Conservation (phyloP, 2,329 filamentous ascomycete species). For the Aspergillus unguis region DNA sequence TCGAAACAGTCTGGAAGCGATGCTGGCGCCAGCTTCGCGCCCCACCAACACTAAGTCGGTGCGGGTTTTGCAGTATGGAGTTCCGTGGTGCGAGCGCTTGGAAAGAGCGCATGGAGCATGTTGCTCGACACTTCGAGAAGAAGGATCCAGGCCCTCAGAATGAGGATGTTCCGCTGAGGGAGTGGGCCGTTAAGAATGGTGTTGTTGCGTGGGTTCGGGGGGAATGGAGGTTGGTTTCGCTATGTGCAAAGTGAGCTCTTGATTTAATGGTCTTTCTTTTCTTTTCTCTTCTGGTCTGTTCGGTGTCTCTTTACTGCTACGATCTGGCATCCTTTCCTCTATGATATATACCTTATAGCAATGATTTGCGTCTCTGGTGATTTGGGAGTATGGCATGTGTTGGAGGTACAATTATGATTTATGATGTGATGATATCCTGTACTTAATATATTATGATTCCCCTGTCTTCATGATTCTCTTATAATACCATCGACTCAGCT, state of each 20-base stretch:
- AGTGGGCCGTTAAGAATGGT: constrained; percentile 40
- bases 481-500: too few species aligned
- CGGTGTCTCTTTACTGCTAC: not conserved
- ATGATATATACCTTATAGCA: not conserved
- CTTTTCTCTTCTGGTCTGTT: not conserved
- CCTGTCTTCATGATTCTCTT: not conserved
- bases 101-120: constrained; percentile 84
- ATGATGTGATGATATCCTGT: constrained; percentile 2
- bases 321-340: too few species aligned
- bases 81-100: constrained; percentile 67
- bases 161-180: constrained; percentile 40
- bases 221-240: constrained; percentile 20
- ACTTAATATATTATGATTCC: not conserved
- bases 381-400: not conserved
- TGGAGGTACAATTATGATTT: not conserved
- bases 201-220: constrained; percentile 24
- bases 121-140: constrained; percentile 76
- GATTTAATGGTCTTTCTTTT: not conserved
- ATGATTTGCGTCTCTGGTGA: not conserved
- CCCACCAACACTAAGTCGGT: constrained; percentile 61
- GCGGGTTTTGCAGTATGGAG: constrained; percentile 54
- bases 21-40: constrained; percentile 62
- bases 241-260: constrained; percentile 14
- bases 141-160: constrained; percentile 29
- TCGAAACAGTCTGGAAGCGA: constrained; percentile 55